Evolutionary conservation across 441 rosid genomes (phyloP).

Genomic region (Theobroma grandiflorum): DNA sequence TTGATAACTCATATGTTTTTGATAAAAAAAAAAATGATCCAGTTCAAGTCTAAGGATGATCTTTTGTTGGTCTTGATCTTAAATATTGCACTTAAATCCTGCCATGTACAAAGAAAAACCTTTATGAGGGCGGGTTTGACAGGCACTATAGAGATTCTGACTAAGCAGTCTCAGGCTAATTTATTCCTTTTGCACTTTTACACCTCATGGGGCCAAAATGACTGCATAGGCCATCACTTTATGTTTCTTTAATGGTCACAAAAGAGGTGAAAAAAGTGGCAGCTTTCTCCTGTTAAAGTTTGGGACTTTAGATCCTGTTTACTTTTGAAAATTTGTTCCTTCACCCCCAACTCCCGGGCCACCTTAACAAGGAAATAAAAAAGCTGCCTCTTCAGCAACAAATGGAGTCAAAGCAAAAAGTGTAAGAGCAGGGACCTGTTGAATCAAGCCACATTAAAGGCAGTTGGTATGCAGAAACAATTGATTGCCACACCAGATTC

Average conservation of each 20-base stretch:
- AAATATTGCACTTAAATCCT: too few relatives aligned
- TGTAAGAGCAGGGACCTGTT: not conserved
- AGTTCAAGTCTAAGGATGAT: too few relatives aligned
- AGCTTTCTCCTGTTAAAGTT: not conserved
- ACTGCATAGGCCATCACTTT: conserved; percentile 11
- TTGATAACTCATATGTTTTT: too few relatives aligned
- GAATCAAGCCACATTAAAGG: not conserved
- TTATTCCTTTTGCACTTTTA: conserved; percentile 27
- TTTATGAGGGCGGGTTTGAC: not conserved
- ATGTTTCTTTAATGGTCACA: conserved; percentile 26
- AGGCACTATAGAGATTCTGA: not conserved
- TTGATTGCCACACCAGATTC: conserved; percentile 10
- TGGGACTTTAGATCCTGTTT: not conserved
- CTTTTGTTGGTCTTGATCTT: too few relatives aligned
- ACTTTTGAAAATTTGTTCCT: not conserved
- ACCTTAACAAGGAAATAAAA: not conserved
- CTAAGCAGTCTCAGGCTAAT: conserved; percentile 14
- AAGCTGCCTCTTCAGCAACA: not conserved
- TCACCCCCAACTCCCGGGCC: not conserved
- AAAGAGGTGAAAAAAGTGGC: not conserved
- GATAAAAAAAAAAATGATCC: too few relatives aligned
- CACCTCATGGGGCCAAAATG: not conserved
- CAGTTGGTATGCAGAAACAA: not conserved
- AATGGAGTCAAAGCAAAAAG: not conserved
- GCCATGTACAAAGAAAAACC: too few relatives aligned